Conservation (phyloP, 2,329 filamentous ascomycete genomes). For the Penicillium olsonii region DNA sequence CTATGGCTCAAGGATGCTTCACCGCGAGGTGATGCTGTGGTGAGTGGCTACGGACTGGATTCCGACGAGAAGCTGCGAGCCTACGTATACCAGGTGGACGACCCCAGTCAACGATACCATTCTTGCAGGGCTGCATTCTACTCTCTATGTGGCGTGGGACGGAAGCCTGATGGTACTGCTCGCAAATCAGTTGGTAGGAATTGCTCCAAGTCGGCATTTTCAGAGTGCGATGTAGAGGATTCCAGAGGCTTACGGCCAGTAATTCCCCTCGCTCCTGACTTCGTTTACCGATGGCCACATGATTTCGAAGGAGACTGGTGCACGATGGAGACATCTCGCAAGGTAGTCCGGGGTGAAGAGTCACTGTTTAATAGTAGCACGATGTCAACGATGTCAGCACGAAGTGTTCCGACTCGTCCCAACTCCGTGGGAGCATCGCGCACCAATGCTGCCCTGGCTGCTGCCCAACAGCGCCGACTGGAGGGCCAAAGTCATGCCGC, state of each 20-base stretch:
- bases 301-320: slow-evolving; percentile 46
- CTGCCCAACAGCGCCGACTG: slow-evolving; percentile 42
- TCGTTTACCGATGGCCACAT: slow-evolving; percentile 48
- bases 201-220: slow-evolving; percentile 47
- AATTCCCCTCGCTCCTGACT: slow-evolving; percentile 48
- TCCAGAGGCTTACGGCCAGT: slow-evolving; percentile 46
- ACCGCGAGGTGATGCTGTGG: slow-evolving; percentile 49
- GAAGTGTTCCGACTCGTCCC: slow-evolving; percentile 28
- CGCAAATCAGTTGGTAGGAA: slow-evolving; percentile 49
- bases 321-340: slow-evolving; percentile 22
- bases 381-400: slow-evolving; percentile 29
- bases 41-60: slow-evolving; percentile 46
- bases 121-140: slow-evolving; percentile 47
- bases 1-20: slow-evolving; percentile 47
- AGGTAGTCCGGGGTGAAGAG: slow-evolving; percentile 25
- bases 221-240: slow-evolving; percentile 50
- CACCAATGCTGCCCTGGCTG: slow-evolving; percentile 43
- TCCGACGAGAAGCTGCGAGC: slow-evolving; percentile 40
- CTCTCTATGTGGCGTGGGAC: slow-evolving; percentile 47
- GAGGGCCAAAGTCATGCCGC: slow-evolving; percentile 50
- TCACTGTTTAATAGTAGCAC: slow-evolving; percentile 29
- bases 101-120: slow-evolving; percentile 39
- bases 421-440: slow-evolving; percentile 33
- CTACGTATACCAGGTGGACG: slow-evolving; percentile 39
- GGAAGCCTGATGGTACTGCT: slow-evolving; percentile 42